phyloP scores from a whole-genome alignment of 129 eudicot species.

The Saposhnikovia divaricata region DNA sequence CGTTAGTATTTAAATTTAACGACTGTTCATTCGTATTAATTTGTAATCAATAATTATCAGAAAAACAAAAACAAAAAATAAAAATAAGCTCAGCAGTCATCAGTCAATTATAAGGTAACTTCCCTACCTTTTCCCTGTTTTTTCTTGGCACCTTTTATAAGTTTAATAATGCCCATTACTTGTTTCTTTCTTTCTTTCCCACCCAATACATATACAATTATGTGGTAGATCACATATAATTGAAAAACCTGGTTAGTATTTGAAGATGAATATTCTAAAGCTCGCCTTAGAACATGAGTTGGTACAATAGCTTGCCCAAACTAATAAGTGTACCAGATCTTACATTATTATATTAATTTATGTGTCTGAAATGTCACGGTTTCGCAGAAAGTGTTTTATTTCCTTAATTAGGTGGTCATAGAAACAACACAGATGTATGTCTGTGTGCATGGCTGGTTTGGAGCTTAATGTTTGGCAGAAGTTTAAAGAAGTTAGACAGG shows the following conservation, averaged over 20 bases:
- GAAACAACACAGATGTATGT: background rate
- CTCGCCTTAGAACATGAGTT: background rate
- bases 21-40: too few species aligned
- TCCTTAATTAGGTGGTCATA: background rate
- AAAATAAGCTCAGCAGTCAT: background rate
- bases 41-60: too few species aligned
- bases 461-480: background rate
- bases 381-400: background rate
- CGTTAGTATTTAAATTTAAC: background rate
- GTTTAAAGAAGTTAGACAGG: background rate
- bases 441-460: background rate
- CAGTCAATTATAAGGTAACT: conserved; percentile 51
- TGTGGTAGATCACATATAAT: background rate
- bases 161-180: background rate
- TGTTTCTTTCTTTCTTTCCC: background rate
- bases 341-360: background rate
- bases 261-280: background rate
- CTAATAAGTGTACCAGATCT: background rate
- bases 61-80: background rate
- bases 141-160: conserved; percentile 8
- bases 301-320: conserved; percentile 3
- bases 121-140: conserved; percentile 25
- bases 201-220: background rate
- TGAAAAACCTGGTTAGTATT: background rate
- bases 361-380: background rate